Percentiles rank a stretch among this genome's conserved stretches.
Evolutionary conservation across 2,329 filamentous ascomycete species (phyloP).

Genomic region (Fusarium transvaalense): DNA sequence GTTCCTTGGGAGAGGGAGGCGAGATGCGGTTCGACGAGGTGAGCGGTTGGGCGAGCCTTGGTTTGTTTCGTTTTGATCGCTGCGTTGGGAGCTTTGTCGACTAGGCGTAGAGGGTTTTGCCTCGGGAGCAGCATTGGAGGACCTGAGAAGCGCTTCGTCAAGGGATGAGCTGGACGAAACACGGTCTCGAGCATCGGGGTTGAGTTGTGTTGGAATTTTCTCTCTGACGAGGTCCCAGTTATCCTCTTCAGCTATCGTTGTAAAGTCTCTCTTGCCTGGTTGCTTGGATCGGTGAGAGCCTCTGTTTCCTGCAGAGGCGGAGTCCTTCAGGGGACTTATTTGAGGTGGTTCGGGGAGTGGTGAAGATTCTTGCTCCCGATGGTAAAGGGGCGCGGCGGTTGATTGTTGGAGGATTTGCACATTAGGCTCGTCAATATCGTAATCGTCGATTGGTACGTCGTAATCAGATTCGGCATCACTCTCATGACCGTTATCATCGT

Average conservation of each 20-base stretch:
- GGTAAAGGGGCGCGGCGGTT: constrained; percentile 47
- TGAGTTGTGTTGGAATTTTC: constrained; percentile 21
- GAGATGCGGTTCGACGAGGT: constrained; percentile 40
- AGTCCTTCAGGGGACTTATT: constrained; percentile 66
- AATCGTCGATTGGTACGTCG: constrained; percentile 60
- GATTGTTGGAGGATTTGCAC: constrained; percentile 62
- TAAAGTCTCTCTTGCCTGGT: constrained; percentile 57
- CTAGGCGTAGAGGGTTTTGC: constrained; percentile 35
- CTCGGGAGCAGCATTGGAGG: constrained; percentile 35
- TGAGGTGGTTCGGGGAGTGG: constrained; percentile 62
- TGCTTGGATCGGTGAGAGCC: constrained; percentile 48
- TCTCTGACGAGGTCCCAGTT: constrained; percentile 57
- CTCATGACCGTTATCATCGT: constrained; percentile 46
- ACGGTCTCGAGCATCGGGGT: constrained; percentile 37
- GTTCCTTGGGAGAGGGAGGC: constrained; percentile 52
- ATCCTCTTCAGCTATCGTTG: constrained; percentile 63
- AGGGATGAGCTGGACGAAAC: constrained; percentile 51
- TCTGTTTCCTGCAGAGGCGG: constrained; percentile 64
- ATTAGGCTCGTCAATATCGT: constrained; percentile 59
- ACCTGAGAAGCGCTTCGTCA: constrained; percentile 52
- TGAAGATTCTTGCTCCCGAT: constrained; percentile 55
- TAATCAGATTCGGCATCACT: constrained; percentile 59
- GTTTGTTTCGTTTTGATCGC: constrained; percentile 29
- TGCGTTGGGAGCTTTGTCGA: constrained; percentile 34
- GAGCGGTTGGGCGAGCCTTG: constrained; percentile 35